phyloP scores from a whole-genome alignment of 805 yeast species.

The Ogataea wickerhamii region DNA sequence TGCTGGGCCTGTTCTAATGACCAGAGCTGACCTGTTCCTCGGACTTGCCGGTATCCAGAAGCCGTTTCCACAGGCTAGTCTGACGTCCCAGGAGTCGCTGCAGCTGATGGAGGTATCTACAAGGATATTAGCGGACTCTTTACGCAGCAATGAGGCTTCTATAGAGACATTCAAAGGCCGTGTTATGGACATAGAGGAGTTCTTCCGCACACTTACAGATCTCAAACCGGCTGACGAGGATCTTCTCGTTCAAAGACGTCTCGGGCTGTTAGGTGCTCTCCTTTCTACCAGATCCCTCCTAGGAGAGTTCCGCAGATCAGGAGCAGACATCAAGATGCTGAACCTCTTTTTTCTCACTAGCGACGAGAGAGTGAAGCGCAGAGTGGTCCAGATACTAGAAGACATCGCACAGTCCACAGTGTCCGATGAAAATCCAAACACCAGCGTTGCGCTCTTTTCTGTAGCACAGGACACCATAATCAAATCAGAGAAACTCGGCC shows the following conservation, averaged over 20 bases:
- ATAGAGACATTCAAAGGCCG: conserved; percentile 17
- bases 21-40: conserved; percentile 32
- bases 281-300: conserved; percentile 36
- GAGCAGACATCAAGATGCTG: conserved; percentile 25
- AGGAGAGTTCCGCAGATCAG: conserved; percentile 12
- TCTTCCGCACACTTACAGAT: not conserved
- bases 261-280: conserved; percentile 52
- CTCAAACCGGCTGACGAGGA: not conserved
- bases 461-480: conserved; percentile 34
- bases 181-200: conserved; percentile 2
- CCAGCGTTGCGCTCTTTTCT: not conserved
- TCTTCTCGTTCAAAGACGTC: conserved; percentile 34
- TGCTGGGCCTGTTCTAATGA: conserved; percentile 49
- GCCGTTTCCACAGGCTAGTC: conserved; percentile 3
- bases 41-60: conserved; percentile 27
- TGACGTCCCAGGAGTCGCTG: conserved; percentile 9
- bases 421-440: conserved; percentile 10
- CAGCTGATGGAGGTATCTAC: conserved; percentile 49
- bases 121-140: conserved; percentile 59
- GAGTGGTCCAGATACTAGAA: conserved; percentile 45
- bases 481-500: conserved; percentile 14
- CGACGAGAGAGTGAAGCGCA: conserved; percentile 29
- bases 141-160: conserved; percentile 65
- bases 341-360: conserved; percentile 17
- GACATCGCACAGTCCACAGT: conserved; percentile 32